phyloP scores from a whole-genome alignment of 202 grass and related monocot species.

The Zizania palustris region DNA sequence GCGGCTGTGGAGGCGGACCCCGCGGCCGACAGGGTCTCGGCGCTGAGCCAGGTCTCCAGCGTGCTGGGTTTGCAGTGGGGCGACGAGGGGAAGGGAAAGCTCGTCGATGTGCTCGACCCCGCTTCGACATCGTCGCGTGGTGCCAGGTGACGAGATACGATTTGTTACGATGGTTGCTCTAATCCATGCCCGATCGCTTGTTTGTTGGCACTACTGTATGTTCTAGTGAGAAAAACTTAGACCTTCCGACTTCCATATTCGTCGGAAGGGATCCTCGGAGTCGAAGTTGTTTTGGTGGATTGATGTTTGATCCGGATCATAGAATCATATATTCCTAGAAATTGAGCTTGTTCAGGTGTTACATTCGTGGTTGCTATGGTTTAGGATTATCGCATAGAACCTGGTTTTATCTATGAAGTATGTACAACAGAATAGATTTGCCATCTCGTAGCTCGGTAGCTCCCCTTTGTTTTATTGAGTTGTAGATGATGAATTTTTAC shows the following conservation, averaged over 20 bases:
- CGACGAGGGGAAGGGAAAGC: constrained; percentile 97
- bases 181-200: constrained; percentile 21
- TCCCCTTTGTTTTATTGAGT: background rate
- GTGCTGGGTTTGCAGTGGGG: constrained; percentile 97
- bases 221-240: background rate
- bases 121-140: constrained; percentile 88
- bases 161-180: background rate
- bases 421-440: too few relatives aligned
- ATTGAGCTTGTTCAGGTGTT: background rate
- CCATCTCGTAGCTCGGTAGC: background rate
- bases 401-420: too few relatives aligned
- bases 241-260: background rate
- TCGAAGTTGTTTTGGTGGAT: background rate
- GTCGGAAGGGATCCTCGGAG: background rate
- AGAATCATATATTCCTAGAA: constrained; percentile 11
- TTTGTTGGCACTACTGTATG: background rate
- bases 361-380: background rate
- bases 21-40: constrained; percentile 56
- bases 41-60: constrained; percentile 82
- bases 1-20: constrained; percentile 43
- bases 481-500: background rate
- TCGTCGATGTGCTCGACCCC: constrained; percentile 84
- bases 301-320: background rate
- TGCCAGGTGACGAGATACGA: constrained; percentile 69
- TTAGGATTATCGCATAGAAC: too few relatives aligned